Percentiles rank a stretch among this genome's conserved stretches.
phyloP scores from a whole-genome alignment of 768 basidiomycete species.

The Dioszegia crocea region DNA sequence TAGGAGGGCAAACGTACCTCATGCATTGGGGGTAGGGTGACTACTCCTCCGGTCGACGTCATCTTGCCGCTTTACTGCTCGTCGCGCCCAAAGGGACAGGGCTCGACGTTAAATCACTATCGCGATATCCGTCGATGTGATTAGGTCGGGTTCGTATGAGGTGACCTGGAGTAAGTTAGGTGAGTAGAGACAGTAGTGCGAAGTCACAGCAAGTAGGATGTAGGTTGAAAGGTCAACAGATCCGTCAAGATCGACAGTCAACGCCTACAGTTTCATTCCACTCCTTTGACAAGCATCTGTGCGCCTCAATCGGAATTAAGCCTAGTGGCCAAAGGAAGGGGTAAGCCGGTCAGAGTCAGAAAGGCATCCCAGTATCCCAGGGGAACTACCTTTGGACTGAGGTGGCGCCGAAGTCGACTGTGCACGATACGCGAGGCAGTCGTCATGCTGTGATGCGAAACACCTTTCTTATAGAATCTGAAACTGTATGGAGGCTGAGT shows the following conservation, averaged over 20 bases:
- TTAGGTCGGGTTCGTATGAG: background rate
- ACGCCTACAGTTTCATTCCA: background rate
- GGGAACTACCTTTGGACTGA: background rate
- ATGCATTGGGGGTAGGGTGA: background rate
- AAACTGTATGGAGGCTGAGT: background rate
- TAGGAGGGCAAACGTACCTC: background rate
- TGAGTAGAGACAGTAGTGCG: too few species aligned
- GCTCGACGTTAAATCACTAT: too few species aligned
- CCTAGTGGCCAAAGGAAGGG: background rate
- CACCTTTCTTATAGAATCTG: background rate
- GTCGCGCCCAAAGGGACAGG: too few species aligned
- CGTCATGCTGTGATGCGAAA: too few species aligned
- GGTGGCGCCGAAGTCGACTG: background rate
- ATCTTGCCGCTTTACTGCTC: too few species aligned
- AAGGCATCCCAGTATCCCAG: background rate
- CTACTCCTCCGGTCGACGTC: background rate
- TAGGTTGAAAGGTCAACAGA: background rate
- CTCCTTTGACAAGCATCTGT: background rate
- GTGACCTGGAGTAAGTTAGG: background rate
- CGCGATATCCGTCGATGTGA: background rate
- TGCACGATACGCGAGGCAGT: too few species aligned
- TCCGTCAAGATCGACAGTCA: background rate
- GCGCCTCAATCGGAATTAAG: background rate
- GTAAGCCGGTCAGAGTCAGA: background rate
- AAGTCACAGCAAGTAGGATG: too few species aligned